phyloP scores from a whole-genome alignment of 495 filamentous ascomycete species.

The Daldinia childiae region DNA sequence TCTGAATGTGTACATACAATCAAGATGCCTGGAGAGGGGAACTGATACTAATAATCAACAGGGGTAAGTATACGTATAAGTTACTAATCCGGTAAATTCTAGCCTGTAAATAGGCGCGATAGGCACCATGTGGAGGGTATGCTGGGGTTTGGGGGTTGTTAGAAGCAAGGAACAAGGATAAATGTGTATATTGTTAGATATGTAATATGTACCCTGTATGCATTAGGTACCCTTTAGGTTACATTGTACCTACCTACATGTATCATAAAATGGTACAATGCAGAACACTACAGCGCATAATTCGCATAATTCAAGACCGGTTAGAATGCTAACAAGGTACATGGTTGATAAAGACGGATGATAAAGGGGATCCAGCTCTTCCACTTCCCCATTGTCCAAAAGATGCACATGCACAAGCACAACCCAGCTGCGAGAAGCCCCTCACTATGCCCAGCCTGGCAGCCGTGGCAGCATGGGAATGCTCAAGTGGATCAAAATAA shows the following conservation, averaged over 20 bases:
- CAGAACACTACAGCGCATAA: background rate
- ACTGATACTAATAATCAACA: conserved; percentile 24
- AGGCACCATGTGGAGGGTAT: conserved; percentile 38
- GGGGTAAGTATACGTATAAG: conserved; percentile 34
- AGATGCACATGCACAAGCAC: conserved; percentile 25
- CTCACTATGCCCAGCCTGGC: conserved; percentile 23
- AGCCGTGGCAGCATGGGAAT: conserved; percentile 17
- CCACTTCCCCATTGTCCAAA: conserved; percentile 24
- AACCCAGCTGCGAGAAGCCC: conserved; percentile 32
- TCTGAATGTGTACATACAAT: conserved; percentile 15
- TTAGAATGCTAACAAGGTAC: conserved; percentile 8
- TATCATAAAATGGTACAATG: conserved; percentile 1
- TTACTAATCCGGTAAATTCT: conserved; percentile 25
- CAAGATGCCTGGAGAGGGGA: background rate
- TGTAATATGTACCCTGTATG: background rate
- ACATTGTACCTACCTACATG: background rate
- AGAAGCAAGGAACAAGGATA: conserved; percentile 30
- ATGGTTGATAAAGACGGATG: conserved; percentile 10
- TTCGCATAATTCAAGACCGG: conserved; percentile 8
- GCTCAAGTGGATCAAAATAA: conserved; percentile 7
- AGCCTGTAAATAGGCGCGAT: conserved; percentile 37
- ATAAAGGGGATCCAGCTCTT: conserved; percentile 27
- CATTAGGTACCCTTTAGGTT: conserved; percentile 12
- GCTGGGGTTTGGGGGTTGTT: conserved; percentile 4
- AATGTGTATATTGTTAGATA: background rate